phyloP scores from a whole-genome alignment of 192 early-diverging fungal genomes.

The Coemansia sp. region DNA sequence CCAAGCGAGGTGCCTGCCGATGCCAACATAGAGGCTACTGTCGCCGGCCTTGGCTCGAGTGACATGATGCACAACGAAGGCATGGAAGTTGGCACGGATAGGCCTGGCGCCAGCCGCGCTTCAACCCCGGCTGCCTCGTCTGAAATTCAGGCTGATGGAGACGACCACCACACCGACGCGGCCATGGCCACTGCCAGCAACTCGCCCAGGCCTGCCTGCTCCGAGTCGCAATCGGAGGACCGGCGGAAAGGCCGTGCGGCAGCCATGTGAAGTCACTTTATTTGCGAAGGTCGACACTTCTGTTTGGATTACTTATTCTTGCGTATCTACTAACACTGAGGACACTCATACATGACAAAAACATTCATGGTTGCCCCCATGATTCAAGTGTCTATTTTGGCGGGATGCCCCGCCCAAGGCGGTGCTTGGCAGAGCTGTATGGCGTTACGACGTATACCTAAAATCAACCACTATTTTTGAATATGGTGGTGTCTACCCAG shows the following conservation, averaged over 20 bases:
- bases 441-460: background rate
- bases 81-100: constrained; percentile 62
- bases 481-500: background rate
- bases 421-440: background rate
- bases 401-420: background rate
- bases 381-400: background rate
- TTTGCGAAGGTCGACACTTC: too few relatives aligned
- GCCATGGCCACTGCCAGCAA: constrained; percentile 19
- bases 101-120: constrained; percentile 56
- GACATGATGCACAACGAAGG: constrained; percentile 58
- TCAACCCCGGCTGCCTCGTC: constrained; percentile 19
- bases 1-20: background rate
- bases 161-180: constrained; percentile 12
- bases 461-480: background rate
- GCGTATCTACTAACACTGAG: background rate
- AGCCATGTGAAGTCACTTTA: background rate
- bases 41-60: background rate
- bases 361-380: background rate
- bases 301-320: background rate
- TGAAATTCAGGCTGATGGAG: background rate
- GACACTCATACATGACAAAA: background rate
- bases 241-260: constrained; percentile 29
- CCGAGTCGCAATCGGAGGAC: constrained; percentile 12
- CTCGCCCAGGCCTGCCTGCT: constrained; percentile 11
- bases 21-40: background rate